These are phyloP conservation scores for Pichia nanzhaoensis DNA, from an alignment of 805 yeast species.

Conservation along the genomic window DNA sequence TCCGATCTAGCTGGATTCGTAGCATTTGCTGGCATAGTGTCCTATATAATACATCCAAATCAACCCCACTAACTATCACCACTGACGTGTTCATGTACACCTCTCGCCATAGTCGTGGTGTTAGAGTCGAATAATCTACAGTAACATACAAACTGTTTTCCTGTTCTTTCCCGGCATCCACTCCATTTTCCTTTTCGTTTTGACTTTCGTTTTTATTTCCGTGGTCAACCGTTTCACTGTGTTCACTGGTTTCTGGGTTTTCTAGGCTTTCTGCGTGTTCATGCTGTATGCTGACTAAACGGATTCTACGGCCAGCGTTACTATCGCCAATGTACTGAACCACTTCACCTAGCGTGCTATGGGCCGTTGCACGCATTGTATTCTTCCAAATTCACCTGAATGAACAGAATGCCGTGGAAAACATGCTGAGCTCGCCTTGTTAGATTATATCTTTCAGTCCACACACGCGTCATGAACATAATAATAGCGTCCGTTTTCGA, in stretches of 20 bases:
- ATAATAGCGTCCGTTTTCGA: too few relatives aligned
- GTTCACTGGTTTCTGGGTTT: too few relatives aligned
- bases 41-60: background rate
- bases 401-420: background rate
- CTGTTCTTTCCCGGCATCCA: too few relatives aligned
- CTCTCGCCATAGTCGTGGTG: background rate
- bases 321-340: background rate
- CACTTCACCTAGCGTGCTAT: background rate
- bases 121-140: background rate
- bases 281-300: constrained; percentile 1
- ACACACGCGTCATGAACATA: too few relatives aligned
- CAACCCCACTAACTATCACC: background rate
- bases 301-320: too few relatives aligned
- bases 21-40: background rate
- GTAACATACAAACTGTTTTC: background rate
- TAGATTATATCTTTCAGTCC: too few relatives aligned
- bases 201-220: too few relatives aligned
- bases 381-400: background rate
- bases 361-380: background rate
- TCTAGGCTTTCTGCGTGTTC: background rate
- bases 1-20: background rate
- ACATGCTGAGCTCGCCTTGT: too few relatives aligned
- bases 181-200: too few relatives aligned
- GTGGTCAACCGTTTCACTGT: too few relatives aligned
- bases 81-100: background rate